Conservation (phyloP, 352 stramenopile species). For the Phytophthora pisi region DNA sequence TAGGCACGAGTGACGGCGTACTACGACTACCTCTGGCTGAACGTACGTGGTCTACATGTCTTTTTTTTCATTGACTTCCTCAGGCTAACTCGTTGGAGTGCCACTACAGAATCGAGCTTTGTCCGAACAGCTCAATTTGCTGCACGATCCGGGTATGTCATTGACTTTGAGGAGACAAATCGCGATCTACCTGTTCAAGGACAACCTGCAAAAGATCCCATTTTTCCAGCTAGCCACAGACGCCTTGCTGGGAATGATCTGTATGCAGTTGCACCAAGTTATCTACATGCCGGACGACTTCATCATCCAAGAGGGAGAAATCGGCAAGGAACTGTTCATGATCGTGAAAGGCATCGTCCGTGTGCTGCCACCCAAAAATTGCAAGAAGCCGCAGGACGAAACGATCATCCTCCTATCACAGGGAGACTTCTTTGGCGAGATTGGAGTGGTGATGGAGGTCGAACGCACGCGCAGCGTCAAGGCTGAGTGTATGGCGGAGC, state of each 20-base stretch:
- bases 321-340: conserved; percentile 74
- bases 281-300: conserved; percentile 74
- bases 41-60: conserved; percentile 32
- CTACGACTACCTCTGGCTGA: conserved; percentile 79
- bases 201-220: conserved; percentile 70
- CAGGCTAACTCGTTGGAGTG: not conserved
- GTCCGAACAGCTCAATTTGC: conserved; percentile 62
- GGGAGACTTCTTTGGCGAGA: conserved; percentile 72
- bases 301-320: conserved; percentile 69
- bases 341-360: conserved; percentile 74
- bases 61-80: not conserved
- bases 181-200: conserved; percentile 74
- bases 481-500: conserved; percentile 69
- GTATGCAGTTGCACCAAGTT: conserved; percentile 67
- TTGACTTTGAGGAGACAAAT: conserved; percentile 58
- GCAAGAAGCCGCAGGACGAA: conserved; percentile 27
- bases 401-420: conserved; percentile 66
- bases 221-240: conserved; percentile 76
- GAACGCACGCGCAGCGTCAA: conserved; percentile 66
- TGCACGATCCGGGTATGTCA: conserved; percentile 71
- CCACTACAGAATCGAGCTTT: conserved; percentile 51
- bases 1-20: conserved; percentile 61
- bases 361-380: conserved; percentile 51
- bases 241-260: conserved; percentile 69
- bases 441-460: conserved; percentile 71